These are phyloP conservation scores for Pisolithus tinctorius DNA, from an alignment of 768 basidiomycete species.

Conservation along the genomic window DNA sequence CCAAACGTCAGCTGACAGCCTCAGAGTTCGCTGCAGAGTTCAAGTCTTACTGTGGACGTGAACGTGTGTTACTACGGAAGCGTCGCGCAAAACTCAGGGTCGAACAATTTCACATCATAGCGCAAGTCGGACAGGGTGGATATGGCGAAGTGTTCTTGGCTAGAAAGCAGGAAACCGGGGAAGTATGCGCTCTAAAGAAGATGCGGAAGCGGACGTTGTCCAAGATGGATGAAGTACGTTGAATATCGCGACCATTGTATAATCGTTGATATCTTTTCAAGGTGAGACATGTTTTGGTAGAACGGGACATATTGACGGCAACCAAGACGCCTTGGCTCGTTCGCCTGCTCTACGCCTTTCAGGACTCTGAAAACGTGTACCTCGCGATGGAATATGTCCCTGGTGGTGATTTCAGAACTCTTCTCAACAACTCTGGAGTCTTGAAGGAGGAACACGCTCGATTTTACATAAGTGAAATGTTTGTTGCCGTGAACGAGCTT, in stretches of 20 bases:
- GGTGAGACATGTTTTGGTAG: constrained; percentile 97
- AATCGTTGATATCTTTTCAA: constrained; percentile 20
- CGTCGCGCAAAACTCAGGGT: constrained; percentile 89
- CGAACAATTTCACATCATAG: constrained; percentile 96
- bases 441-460: constrained; percentile 95
- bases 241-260: not conserved
- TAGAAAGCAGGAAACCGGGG: constrained; percentile 89
- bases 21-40: constrained; percentile 71
- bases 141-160: constrained; percentile 98
- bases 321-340: constrained; percentile 99
- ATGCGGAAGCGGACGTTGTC: constrained; percentile 91
- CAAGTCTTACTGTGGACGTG: constrained; percentile 88
- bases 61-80: constrained; percentile 86
- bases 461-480: constrained; percentile 99
- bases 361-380: constrained; percentile 85
- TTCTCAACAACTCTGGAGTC: constrained; percentile 96
- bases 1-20: constrained; percentile 49
- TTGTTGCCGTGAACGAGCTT: constrained; percentile 84
- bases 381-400: constrained; percentile 99
- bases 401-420: constrained; percentile 95
- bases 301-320: constrained; percentile 94
- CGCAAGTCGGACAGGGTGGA: constrained; percentile 97
- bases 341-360: constrained; percentile 91
- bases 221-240: constrained; percentile 93
- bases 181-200: constrained; percentile 96